Conservation (phyloP, 2,329 filamentous ascomycete species). For the Berkeleyomyces basicola region DNA sequence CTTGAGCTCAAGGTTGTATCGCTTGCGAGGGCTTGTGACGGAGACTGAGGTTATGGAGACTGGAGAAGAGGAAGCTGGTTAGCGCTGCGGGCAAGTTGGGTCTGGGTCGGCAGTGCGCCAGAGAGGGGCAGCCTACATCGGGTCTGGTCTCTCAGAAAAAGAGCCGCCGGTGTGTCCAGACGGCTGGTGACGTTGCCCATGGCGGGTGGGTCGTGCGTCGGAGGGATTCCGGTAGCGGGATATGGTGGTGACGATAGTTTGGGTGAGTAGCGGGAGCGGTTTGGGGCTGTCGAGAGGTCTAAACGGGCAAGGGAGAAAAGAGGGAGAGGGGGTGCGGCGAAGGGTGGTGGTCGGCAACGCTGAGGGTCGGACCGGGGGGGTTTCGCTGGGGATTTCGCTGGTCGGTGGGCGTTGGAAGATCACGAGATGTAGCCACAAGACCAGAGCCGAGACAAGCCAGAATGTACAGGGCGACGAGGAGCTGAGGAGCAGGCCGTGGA, state of each 20-base stretch:
- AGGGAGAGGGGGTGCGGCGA: background rate
- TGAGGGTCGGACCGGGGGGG: background rate
- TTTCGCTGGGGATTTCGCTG: background rate
- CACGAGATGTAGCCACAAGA: too few species aligned
- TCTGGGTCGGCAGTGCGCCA: background rate
- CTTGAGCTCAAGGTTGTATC: slow-evolving; percentile 57
- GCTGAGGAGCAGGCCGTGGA: too few species aligned
- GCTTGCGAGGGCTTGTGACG: slow-evolving; percentile 64
- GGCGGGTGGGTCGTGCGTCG: background rate
- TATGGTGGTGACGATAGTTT: background rate
- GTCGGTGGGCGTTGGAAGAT: too few species aligned
- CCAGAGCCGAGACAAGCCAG: too few species aligned
- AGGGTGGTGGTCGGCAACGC: background rate
- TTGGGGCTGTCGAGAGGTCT: background rate
- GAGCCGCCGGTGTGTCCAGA: slow-evolving; percentile 61
- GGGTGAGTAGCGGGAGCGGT: background rate
- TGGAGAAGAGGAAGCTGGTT: slow-evolving; percentile 24
- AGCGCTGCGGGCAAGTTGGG: too few species aligned
- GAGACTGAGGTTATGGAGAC: slow-evolving; percentile 75
- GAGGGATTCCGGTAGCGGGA: background rate
- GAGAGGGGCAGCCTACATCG: slow-evolving; percentile 47
- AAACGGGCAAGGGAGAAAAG: background rate
- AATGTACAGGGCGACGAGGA: too few species aligned
- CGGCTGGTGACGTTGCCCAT: slow-evolving; percentile 93
- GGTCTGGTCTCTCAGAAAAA: slow-evolving; percentile 83